Percentiles rank a stretch among this genome's conserved stretches.
Conservation (phyloP, 306 rosid genomes). For the Aeschynomene evenia region DNA sequence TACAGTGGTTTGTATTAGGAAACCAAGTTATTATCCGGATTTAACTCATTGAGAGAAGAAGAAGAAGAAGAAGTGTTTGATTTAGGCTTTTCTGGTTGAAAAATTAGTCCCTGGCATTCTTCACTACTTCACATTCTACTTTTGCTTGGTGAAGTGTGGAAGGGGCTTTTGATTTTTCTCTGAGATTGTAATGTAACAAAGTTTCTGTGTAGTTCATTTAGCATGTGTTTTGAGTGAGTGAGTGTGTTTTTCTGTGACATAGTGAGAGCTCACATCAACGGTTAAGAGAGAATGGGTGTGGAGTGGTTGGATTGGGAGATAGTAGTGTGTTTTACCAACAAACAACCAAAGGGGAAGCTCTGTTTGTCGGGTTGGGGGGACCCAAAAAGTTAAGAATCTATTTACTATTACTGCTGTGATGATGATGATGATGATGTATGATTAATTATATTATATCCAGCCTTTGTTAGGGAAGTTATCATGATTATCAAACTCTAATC, state of each 20-base stretch:
- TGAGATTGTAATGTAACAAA: constrained; percentile 44
- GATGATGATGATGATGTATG: no score
- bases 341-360: constrained; percentile 52
- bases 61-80: constrained; percentile 33
- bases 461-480: constrained; percentile 37
- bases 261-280: constrained; percentile 48
- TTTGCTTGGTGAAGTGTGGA: constrained; percentile 49
- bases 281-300: constrained; percentile 46
- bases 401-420: constrained; percentile 58
- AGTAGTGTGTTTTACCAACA: constrained; percentile 55
- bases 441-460: constrained; percentile 50
- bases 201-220: constrained; percentile 38
- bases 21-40: constrained; percentile 28
- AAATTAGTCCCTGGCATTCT: constrained; percentile 30
- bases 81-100: constrained; percentile 38
- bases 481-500: constrained; percentile 36
- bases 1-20: constrained; percentile 59
- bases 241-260: constrained; percentile 23
- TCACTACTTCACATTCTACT: constrained; percentile 43
- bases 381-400: constrained; percentile 71
- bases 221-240: constrained; percentile 38
- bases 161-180: constrained; percentile 38
- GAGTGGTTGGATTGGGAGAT: constrained; percentile 64
- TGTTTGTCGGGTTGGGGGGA: constrained; percentile 62
- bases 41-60: constrained; percentile 37